Conservation (phyloP, 305 asterid genomes). For the Fraxinus greggii region DNA sequence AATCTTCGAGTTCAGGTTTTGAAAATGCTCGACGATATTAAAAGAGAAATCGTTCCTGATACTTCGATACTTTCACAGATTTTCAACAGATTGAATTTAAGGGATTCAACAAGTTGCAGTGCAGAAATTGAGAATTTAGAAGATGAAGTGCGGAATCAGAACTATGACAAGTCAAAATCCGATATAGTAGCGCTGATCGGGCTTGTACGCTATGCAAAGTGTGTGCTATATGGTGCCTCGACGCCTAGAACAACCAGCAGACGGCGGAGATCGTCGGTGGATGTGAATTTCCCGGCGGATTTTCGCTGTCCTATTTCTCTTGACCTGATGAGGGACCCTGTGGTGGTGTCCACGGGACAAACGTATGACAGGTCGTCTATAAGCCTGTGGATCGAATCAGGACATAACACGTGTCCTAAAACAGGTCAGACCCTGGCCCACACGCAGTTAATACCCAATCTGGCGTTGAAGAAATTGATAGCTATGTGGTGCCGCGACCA, state of each 20-base stretch:
- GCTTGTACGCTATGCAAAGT: slow-evolving; percentile 79
- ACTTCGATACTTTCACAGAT: slow-evolving; percentile 41
- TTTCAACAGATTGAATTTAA: slow-evolving; percentile 44
- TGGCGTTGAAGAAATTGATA: slow-evolving; percentile 70
- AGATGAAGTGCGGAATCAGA: slow-evolving; percentile 62
- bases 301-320: slow-evolving; percentile 87
- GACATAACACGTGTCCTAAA: slow-evolving; percentile 89
- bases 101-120: slow-evolving; percentile 57
- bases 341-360: slow-evolving; percentile 89
- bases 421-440: slow-evolving; percentile 80
- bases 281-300: slow-evolving; percentile 60
- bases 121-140: slow-evolving; percentile 71
- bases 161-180: slow-evolving; percentile 53
- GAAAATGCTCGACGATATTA: slow-evolving; percentile 59
- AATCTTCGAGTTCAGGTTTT: slow-evolving; percentile 48
- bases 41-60: slow-evolving; percentile 67
- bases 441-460: slow-evolving; percentile 62
- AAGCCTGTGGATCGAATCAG: slow-evolving; percentile 74
- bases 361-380: slow-evolving; percentile 79
- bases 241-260: slow-evolving; percentile 43
- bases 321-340: slow-evolving; percentile 86
- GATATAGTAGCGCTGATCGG: slow-evolving; percentile 65
- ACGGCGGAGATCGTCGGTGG: slow-evolving; percentile 55
- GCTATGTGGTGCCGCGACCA: slow-evolving; percentile 89
- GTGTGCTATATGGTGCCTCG: slow-evolving; percentile 84